These are phyloP conservation scores for Lippia alba DNA, from an alignment of 305 asterid species.

Conservation along the genomic window DNA sequence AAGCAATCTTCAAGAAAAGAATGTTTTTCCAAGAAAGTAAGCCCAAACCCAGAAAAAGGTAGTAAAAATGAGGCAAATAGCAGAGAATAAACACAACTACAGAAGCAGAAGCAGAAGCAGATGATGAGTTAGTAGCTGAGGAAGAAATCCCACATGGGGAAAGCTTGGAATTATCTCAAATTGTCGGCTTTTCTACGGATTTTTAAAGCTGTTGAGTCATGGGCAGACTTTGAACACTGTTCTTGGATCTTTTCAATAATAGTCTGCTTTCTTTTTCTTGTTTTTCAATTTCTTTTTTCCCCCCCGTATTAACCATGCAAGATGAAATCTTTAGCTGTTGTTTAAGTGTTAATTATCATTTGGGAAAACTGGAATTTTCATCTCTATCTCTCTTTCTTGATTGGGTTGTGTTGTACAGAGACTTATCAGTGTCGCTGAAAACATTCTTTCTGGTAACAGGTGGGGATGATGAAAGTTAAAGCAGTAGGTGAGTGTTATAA, in stretches of 20 bases:
- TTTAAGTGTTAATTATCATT: not conserved
- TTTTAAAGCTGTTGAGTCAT: conserved; percentile 62
- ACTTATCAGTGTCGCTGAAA: conserved; percentile 17
- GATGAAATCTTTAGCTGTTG: not conserved
- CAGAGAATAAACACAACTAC: conserved; percentile 8
- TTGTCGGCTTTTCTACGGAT: conserved; percentile 56
- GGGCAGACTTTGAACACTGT: conserved; percentile 50
- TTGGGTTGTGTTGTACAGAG: not conserved
- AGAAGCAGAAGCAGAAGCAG: conserved; percentile 12
- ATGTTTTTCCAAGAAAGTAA: not conserved
- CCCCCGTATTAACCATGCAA: not conserved
- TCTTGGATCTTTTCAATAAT: conserved; percentile 30
- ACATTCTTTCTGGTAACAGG: conserved; percentile 38
- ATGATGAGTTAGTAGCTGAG: conserved; percentile 28
- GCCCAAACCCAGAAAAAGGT: conserved; percentile 2
- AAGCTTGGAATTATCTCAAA: conserved; percentile 61
- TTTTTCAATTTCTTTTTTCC: no score
- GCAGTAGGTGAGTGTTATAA: conserved; percentile 35
- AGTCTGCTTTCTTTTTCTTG: not conserved
- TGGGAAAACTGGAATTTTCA: not conserved
- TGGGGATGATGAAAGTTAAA: conserved; percentile 18
- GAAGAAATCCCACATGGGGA: conserved; percentile 73
- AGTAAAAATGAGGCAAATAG: not conserved
- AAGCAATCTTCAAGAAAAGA: not conserved
- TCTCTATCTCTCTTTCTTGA: not conserved